Evolutionary conservation across 176 grass and related monocot species (phyloP).

Genomic region (Tillandsia leiboldiana): DNA sequence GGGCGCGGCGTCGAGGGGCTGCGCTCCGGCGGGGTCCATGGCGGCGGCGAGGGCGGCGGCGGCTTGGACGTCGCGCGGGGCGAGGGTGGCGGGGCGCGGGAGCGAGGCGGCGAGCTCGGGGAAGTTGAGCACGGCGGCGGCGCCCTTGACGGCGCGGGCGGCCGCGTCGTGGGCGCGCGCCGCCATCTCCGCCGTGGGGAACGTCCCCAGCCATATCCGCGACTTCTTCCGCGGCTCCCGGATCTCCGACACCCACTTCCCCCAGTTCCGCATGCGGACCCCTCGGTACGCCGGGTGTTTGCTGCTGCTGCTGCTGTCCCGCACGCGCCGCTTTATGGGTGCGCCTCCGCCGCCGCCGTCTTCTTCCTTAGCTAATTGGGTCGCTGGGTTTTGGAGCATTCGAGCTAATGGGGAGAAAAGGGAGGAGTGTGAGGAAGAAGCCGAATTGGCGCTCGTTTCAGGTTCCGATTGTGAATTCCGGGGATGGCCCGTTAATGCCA

Average conservation of each 20-base stretch:
- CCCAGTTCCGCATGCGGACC: constrained; percentile 80
- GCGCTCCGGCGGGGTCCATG: constrained; percentile 18
- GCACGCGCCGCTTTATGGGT: constrained; percentile 11
- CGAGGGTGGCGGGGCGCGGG: constrained; percentile 41
- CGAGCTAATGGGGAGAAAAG: not conserved
- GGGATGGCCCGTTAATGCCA: not conserved
- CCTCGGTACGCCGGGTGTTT: constrained; percentile 43
- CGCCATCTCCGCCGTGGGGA: constrained; percentile 75
- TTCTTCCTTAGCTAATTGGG: not conserved
- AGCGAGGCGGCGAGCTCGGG: constrained; percentile 47
- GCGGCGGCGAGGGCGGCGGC: constrained; percentile 63
- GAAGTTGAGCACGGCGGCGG: constrained; percentile 75
- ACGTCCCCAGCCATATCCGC: constrained; percentile 92
- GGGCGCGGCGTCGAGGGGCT: not conserved
- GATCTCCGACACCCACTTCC: constrained; percentile 98
- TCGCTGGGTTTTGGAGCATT: not conserved
- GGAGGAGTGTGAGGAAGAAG: not conserved
- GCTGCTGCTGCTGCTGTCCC: not conserved
- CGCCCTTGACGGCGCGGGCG: constrained; percentile 73
- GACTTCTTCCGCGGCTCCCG: constrained; percentile 97
- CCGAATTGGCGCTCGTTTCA: not conserved
- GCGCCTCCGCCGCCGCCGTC: not conserved
- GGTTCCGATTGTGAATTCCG: not conserved
- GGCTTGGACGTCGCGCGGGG: constrained; percentile 74
- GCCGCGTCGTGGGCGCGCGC: constrained; percentile 88